These are phyloP conservation scores for Blastomyces percursus DNA, from an alignment of 2,329 filamentous ascomycete species.

Conservation along the genomic window DNA sequence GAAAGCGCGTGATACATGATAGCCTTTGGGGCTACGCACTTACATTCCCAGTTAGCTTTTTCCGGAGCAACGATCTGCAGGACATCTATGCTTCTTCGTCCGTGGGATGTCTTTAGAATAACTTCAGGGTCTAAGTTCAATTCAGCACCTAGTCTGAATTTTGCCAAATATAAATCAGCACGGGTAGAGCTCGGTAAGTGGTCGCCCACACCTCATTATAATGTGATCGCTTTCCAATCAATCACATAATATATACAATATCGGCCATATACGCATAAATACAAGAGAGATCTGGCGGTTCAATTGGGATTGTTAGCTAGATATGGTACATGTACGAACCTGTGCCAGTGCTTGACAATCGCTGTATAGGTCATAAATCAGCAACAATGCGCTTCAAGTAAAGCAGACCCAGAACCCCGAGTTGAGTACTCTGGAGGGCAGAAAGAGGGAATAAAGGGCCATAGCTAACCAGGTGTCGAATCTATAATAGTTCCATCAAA, in stretches of 20 bases:
- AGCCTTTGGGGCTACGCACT: constrained; percentile 29
- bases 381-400: neutral
- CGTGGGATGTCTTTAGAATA: constrained; percentile 85
- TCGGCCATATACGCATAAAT: neutral
- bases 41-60: constrained; percentile 89
- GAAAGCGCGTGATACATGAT: neutral
- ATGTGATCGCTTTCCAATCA: neutral
- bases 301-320: neutral
- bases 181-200: neutral
- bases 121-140: constrained; percentile 73
- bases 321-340: constrained; percentile 38
- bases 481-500: constrained; percentile 41
- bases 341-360: constrained; percentile 55
- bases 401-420: neutral
- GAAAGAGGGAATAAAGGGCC: neutral
- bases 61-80: constrained; percentile 67
- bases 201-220: neutral
- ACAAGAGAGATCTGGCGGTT: constrained; percentile 1
- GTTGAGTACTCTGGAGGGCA: neutral
- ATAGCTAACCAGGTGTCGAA: constrained; percentile 33
- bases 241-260: neutral
- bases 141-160: constrained; percentile 50
- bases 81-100: constrained; percentile 77
- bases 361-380: constrained; percentile 30
- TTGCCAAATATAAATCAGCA: neutral